These are phyloP conservation scores for Leptographium wingfieldii DNA, from an alignment of 2,329 filamentous ascomycete genomes.

Conservation along the genomic window DNA sequence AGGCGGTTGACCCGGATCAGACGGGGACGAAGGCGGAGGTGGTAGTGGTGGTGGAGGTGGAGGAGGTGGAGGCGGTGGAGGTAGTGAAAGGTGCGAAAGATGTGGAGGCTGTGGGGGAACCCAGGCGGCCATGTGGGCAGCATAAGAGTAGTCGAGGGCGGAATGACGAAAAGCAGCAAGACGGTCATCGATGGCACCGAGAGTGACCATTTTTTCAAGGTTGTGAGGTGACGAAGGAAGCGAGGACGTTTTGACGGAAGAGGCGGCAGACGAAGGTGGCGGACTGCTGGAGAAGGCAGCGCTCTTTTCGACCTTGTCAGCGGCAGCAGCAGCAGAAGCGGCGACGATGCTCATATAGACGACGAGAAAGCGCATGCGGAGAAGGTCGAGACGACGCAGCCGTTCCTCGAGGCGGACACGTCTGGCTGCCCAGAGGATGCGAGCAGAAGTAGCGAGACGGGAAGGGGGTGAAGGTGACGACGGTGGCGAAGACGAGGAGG, in stretches of 20 bases:
- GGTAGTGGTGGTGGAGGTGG: neutral
- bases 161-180: constrained; percentile 1
- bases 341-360: constrained; percentile 50
- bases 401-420: constrained; percentile 42
- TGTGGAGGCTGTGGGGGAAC: neutral
- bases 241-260: constrained; percentile 1
- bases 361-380: constrained; percentile 53
- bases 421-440: constrained; percentile 46
- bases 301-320: constrained; percentile 22
- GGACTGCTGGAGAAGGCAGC: constrained; percentile 7
- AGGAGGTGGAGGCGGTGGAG: neutral
- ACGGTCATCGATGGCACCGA: constrained; percentile 2
- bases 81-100: neutral
- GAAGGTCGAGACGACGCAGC: constrained; percentile 43
- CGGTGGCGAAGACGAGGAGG: neutral
- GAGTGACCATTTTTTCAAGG: constrained; percentile 18
- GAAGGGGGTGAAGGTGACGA: neutral
- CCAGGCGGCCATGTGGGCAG: neutral
- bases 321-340: constrained; percentile 20
- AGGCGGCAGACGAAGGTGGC: neutral
- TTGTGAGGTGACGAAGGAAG: constrained; percentile 13
- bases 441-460: constrained; percentile 32
- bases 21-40: neutral
- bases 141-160: neutral
- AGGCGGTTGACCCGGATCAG: neutral